phyloP scores from a whole-genome alignment of 1,139 yeast genomes.

The Taiozyma sp. region DNA sequence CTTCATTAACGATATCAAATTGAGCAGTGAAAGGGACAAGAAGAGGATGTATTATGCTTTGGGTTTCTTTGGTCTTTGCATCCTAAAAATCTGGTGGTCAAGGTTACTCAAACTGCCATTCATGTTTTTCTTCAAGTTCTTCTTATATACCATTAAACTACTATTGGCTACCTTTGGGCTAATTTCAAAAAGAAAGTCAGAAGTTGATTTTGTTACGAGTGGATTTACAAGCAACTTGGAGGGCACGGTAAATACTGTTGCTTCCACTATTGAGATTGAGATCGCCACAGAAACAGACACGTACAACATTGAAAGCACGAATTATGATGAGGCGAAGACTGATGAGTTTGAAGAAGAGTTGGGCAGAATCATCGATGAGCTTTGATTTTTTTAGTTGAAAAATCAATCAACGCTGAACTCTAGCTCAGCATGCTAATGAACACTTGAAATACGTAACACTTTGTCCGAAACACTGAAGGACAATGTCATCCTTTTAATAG shows the following conservation, averaged over 20 bases:
- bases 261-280: neutral
- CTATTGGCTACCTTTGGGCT: conserved; percentile 26
- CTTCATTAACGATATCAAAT: conserved; percentile 43
- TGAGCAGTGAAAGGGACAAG: conserved; percentile 51
- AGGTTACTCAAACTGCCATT: conserved; percentile 49
- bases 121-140: conserved; percentile 43
- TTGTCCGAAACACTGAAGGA: no score
- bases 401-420: neutral
- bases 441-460: neutral
- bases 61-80: conserved; percentile 43
- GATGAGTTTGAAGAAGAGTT: conserved; percentile 8
- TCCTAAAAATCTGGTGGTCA: conserved; percentile 54
- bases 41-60: conserved; percentile 48
- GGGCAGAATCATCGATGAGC: conserved; percentile 17
- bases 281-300: neutral
- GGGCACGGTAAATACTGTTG: neutral
- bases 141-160: conserved; percentile 42
- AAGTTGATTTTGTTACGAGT: neutral
- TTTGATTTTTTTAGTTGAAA: conserved; percentile 2
- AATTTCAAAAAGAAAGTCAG: conserved; percentile 9
- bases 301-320: neutral
- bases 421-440: neutral
- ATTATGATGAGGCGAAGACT: conserved; percentile 1
- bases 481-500: no score
- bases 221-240: conserved; percentile 3